Evolutionary conservation across 2,329 filamentous ascomycete species (phyloP).

Genomic region (Colletotrichum sp.): DNA sequence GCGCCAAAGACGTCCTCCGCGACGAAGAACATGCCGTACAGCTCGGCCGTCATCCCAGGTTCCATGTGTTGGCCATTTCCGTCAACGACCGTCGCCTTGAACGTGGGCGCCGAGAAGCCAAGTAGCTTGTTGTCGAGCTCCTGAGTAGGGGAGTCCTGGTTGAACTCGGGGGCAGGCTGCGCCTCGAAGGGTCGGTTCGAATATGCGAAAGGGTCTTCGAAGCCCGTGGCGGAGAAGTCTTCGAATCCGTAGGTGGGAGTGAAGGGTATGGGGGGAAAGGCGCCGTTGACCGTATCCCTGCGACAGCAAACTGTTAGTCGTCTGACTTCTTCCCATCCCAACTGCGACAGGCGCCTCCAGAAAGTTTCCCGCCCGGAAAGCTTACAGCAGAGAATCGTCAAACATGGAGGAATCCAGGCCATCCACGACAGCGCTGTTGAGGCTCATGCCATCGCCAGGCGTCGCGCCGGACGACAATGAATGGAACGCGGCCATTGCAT

Average conservation of each 20-base stretch:
- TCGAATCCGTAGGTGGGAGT: constrained; percentile 67
- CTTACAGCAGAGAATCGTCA: constrained; percentile 63
- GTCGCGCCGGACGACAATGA: constrained; percentile 54
- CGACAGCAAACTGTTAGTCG: neutral
- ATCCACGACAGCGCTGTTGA: constrained; percentile 53
- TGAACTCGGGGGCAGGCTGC: constrained; percentile 46
- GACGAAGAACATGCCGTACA: constrained; percentile 89
- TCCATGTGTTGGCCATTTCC: constrained; percentile 68
- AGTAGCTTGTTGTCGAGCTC: constrained; percentile 74
- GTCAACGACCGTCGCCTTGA: constrained; percentile 68
- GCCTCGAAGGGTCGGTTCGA: constrained; percentile 54
- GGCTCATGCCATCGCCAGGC: constrained; percentile 49
- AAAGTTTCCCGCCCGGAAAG: neutral
- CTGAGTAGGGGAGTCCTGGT: constrained; percentile 55
- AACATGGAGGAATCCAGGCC: constrained; percentile 57
- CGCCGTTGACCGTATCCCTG: constrained; percentile 49
- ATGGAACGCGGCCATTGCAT: constrained; percentile 66
- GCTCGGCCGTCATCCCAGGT: constrained; percentile 69
- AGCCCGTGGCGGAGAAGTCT: constrained; percentile 61
- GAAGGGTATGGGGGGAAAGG: constrained; percentile 53
- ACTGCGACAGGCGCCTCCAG: neutral
- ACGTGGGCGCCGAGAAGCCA: constrained; percentile 71
- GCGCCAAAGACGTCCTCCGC: constrained; percentile 80
- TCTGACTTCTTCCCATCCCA: constrained; percentile 12
- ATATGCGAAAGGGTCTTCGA: constrained; percentile 71